Evolutionary conservation across 2,329 filamentous ascomycete genomes (phyloP), one percentile per base, ranked within the genome.

Genomic region (Ustulina deusta): DNA sequence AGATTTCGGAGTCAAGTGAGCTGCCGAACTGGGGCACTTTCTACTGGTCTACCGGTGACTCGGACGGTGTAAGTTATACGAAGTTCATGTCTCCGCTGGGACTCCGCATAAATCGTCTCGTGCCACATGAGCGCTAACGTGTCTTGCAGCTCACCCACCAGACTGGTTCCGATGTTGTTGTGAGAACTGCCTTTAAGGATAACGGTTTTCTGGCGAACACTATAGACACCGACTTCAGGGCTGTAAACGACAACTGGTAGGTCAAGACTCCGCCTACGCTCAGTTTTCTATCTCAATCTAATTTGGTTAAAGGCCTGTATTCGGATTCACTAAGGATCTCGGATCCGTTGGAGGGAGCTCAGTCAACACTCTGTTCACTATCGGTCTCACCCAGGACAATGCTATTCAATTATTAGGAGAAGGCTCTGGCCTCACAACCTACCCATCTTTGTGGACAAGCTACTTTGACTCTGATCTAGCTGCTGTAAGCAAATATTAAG

Each of bases 1-100:
- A 89, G 20, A 90, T 96, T 62, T 86, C 87, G 1, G 93, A 97
- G 76, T 81, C 82, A 13, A 81, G 81, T 46, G 90, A 97, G 74
- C 89, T 91, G 71, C 87, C 92, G 0, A 91, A 93, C 81, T 97
- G 93, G 93, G 93, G 93, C 1, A 89, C 87, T 58, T 87, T 94
- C 81, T 78, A 75, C 78, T 93, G 94, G 78, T 89, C 91, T 13
- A 93, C 88, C 3, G 87, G 89, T 29, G 82, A 85, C 61, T 77
- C 84, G 15, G 75, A 78, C 22, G 84, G 84, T 27, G 81, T 83
- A 78, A 75, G 81, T 79, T 7, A 46, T 27, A 27, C 7, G 11
- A 29, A 46, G 1, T 20, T 4, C 27, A 44, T 15, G 48, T 20
- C 22, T 38, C n/a, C 9, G n/a, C 6, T 36, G 20, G 13, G 22